A percentile compares a stretch with the other conserved stretches of the same genome.
Evolutionary conservation across 1,284 basidiomycete species (phyloP).

Genomic region (Inonotus hispidus): DNA sequence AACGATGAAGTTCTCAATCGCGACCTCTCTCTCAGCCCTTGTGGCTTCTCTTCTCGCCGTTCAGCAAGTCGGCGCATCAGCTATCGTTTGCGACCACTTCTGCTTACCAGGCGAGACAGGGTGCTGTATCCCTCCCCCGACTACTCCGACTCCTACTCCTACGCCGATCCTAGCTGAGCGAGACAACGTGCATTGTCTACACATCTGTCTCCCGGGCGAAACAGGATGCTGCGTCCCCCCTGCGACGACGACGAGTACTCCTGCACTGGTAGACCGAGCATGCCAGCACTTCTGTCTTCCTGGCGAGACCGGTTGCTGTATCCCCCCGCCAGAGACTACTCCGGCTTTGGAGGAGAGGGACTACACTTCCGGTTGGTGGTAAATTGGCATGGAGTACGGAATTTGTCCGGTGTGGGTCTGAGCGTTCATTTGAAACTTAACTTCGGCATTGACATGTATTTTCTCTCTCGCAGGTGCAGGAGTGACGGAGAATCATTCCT

Average conservation of each 20-base stretch:
- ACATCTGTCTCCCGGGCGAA: constrained; percentile 15
- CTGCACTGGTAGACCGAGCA: not conserved
- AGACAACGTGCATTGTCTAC: not conserved
- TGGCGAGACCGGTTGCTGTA: constrained; percentile 14
- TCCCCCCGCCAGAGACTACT: not conserved
- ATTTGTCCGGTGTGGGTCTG: not conserved
- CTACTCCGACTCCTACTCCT: not conserved
- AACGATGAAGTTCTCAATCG: constrained; percentile 11
- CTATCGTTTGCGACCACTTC: constrained; percentile 15
- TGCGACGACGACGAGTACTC: not conserved
- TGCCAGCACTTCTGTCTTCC: constrained; percentile 10
- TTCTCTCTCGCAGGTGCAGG: too few species aligned
- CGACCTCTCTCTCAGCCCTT: constrained; percentile 2
- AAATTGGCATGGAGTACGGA: too few species aligned
- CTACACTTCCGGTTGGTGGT: too few species aligned
- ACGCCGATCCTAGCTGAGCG: not conserved
- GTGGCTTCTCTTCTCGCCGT: constrained; percentile 10
- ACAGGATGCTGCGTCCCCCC: constrained; percentile 11
- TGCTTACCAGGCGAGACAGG: constrained; percentile 13
- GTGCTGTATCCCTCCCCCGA: constrained; percentile 9
- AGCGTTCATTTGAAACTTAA: too few species aligned
- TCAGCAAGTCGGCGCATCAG: constrained; percentile 7
- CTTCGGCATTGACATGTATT: too few species aligned
- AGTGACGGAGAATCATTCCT: too few species aligned
- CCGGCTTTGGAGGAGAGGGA: not conserved